Evolutionary conservation across 371 early-diverging fungal genomes (phyloP), one percentile per base, ranked within the genome.

Genomic region (Zopfochytrium polystomum): DNA sequence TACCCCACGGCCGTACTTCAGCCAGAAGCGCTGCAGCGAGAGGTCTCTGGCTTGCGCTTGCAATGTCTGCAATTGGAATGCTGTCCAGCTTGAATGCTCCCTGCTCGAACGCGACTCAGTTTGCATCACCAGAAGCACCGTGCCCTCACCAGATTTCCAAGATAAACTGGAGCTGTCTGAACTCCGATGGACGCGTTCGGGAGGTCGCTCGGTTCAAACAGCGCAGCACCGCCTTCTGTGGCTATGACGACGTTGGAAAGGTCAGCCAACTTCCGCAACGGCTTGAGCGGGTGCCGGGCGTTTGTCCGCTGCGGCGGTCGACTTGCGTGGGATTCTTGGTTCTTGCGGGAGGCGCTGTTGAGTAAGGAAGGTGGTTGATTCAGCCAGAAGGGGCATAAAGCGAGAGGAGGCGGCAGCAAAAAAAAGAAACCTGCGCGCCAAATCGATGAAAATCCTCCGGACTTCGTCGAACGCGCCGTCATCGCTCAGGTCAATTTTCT

Each of bases 1-100:
- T 13, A 0, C 79, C 79, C 79, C 79, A 79, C 13, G 74, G 76
- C 42, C 79, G 51, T 1, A 79, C 65, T 42, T 79, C 79, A 7
- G 70, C 59, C 26, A 79, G 62, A 1, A 79, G 66, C 20, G 49
- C 68, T 33, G 63, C 58, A 0, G 48, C 45, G 60, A 55, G 42
- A 7, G 13, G 42, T 18, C n/a, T 61, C 20, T 55, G 47, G 3
- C 18, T 60, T 32, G 35, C n/a, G 31, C 33, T 53, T 15, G 18
- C 22, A 18, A 49, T 25, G 52, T 26, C 43, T 31, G 47, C 29
- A 5, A 34, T 20, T 27, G 51, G 50, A 4, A 6, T 29, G 34
- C 26, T 52, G 33, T 15, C 31, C 25, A 48, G 26, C 25, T 15
- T 22, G 5, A 0, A 18, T 43, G 18, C 2, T 43, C 20, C 43